Evolutionary conservation across 352 stramenopile species (phyloP).

Genomic region (Phytophthora lateralis): DNA sequence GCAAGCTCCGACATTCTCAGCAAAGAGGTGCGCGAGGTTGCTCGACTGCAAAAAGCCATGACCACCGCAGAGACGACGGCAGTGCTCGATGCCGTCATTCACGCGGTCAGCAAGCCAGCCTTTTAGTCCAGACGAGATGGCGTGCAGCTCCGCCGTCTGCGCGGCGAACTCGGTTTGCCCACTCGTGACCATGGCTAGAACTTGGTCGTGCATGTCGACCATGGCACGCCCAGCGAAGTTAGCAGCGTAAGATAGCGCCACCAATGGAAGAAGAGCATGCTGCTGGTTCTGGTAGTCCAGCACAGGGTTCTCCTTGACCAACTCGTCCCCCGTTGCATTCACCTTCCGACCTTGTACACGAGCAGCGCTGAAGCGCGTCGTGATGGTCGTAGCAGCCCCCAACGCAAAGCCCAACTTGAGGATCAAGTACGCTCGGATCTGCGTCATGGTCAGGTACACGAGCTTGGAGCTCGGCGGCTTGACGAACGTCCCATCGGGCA

Average conservation of each 20-base stretch:
- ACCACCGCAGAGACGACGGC: conserved; percentile 28
- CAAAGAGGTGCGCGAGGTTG: conserved; percentile 33
- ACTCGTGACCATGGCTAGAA: conserved; percentile 14
- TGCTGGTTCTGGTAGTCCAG: conserved; percentile 64
- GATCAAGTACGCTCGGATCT: conserved; percentile 43
- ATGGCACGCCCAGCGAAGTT: conserved; percentile 26
- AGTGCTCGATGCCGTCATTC: conserved; percentile 35
- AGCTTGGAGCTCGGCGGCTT: conserved; percentile 66
- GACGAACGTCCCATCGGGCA: conserved; percentile 56
- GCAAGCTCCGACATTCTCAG: conserved; percentile 44
- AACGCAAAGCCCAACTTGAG: conserved; percentile 29
- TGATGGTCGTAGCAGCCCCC: conserved; percentile 44
- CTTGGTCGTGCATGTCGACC: conserved; percentile 19
- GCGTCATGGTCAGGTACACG: conserved; percentile 63
- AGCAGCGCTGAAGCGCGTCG: conserved; percentile 52
- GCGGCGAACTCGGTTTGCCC: not conserved
- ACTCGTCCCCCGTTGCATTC: conserved; percentile 23
- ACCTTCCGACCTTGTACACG: conserved; percentile 47
- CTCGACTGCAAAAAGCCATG: conserved; percentile 27
- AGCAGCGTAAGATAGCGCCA: conserved; percentile 35
- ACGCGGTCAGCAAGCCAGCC: conserved; percentile 26
- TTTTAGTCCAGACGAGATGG: conserved; percentile 30
- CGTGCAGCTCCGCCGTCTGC: conserved; percentile 27
- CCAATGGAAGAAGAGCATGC: conserved; percentile 40
- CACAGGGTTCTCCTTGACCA: conserved; percentile 49